phyloP scores from a whole-genome alignment of 2,329 filamentous ascomycete species.

The Beauveria varroae region DNA sequence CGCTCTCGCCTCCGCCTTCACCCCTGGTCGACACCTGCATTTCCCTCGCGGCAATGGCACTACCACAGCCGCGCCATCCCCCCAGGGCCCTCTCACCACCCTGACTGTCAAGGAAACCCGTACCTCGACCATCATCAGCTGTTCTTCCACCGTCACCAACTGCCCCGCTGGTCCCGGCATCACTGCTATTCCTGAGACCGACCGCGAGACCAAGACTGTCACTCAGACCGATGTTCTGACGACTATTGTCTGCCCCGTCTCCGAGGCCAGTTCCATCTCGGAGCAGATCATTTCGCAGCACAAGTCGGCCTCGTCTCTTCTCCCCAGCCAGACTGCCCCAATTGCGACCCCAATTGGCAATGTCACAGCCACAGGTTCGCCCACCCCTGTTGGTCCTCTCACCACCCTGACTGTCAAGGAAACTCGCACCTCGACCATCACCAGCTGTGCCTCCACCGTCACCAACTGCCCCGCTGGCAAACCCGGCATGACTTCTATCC shows the following conservation, averaged over 20 bases:
- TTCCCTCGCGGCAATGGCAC: constrained; percentile 15
- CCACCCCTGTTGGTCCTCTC: constrained; percentile 12
- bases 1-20: constrained; percentile 34
- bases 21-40: constrained; percentile 12
- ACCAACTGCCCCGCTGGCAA: constrained; percentile 44
- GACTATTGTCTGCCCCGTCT: constrained; percentile 38
- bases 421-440: constrained; percentile 50
- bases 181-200: constrained; percentile 27
- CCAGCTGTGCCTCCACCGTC: constrained; percentile 48
- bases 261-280: constrained; percentile 32
- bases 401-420: constrained; percentile 43
- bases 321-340: constrained; percentile 20
- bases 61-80: constrained; percentile 9
- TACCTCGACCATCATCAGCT: constrained; percentile 51
- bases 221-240: constrained; percentile 34
- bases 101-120: constrained; percentile 46
- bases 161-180: constrained; percentile 36
- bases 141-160: constrained; percentile 50
- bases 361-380: background rate
- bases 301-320: constrained; percentile 16
- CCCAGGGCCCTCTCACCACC: constrained; percentile 25
- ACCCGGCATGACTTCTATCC: constrained; percentile 27
- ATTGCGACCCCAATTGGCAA: too few relatives aligned
- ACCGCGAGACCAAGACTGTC: constrained; percentile 26
- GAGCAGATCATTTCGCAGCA: constrained; percentile 30